Evolutionary conservation across 768 basidiomycete species (phyloP).

Genomic region (Pleurotus salmoneostramineus): DNA sequence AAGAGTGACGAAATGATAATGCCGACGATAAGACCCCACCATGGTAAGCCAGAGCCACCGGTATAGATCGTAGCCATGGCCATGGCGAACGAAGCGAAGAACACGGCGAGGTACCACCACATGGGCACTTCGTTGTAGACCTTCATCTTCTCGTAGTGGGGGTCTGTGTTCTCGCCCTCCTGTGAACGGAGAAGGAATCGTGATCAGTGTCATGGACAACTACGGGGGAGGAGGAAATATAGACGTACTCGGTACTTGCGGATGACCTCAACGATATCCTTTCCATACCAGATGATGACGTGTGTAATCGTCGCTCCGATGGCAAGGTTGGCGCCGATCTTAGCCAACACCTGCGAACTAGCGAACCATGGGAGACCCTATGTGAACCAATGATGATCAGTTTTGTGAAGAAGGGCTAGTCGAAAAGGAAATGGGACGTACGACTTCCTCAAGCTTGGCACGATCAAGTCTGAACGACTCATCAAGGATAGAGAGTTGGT

Average conservation of each 20-base stretch:
- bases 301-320: slow-evolving; percentile 49
- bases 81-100: slow-evolving; percentile 41
- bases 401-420: slow-evolving; percentile 17
- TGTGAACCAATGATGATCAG: slow-evolving; percentile 12
- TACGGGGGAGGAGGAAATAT: not conserved
- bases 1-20: slow-evolving; percentile 46
- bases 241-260: slow-evolving; percentile 33
- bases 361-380: slow-evolving; percentile 44
- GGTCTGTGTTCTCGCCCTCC: slow-evolving; percentile 38
- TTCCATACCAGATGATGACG: slow-evolving; percentile 48
- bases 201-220: no score
- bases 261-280: slow-evolving; percentile 40
- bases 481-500: slow-evolving; percentile 51
- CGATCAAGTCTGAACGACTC: slow-evolving; percentile 45
- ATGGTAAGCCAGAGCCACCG: slow-evolving; percentile 49
- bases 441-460: slow-evolving; percentile 40
- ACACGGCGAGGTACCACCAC: slow-evolving; percentile 48
- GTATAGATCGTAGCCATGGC: slow-evolving; percentile 54
- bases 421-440: slow-evolving; percentile 16
- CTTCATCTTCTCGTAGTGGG: slow-evolving; percentile 57
- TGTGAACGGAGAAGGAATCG: not conserved
- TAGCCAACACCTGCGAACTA: slow-evolving; percentile 37
- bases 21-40: slow-evolving; percentile 56
- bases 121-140: slow-evolving; percentile 37
- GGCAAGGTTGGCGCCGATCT: slow-evolving; percentile 32